Evolutionary conservation across 495 filamentous ascomycete species (phyloP).

Genomic region (Rhypophila decipiens): DNA sequence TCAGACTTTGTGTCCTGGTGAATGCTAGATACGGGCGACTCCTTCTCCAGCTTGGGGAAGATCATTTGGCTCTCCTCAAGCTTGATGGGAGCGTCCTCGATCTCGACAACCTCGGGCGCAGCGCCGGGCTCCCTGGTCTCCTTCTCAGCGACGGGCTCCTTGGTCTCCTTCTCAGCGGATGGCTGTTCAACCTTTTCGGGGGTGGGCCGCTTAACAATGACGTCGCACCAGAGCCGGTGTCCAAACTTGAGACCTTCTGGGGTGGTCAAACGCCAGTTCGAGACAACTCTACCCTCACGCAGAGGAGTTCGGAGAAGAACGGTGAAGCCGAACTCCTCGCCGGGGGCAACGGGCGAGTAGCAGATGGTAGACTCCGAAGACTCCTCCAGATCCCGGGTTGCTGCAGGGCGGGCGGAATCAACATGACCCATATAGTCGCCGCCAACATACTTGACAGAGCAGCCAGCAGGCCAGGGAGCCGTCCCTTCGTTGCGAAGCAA

Average conservation of each 20-base stretch:
- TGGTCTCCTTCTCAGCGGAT: slow-evolving; percentile 1
- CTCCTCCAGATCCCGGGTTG: slow-evolving; percentile 60
- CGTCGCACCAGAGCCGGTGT: slow-evolving; percentile 90
- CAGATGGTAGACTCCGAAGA: slow-evolving; percentile 78
- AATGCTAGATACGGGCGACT: slow-evolving; percentile 76
- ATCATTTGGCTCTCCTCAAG: slow-evolving; percentile 67
- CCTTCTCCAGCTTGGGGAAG: slow-evolving; percentile 94
- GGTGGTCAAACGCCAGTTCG: slow-evolving; percentile 92
- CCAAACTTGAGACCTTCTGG: slow-evolving; percentile 79
- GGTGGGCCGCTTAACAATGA: slow-evolving; percentile 53
- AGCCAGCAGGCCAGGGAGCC: slow-evolving; percentile 75
- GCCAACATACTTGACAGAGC: slow-evolving; percentile 83
- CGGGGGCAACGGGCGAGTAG: slow-evolving; percentile 58
- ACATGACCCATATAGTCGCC: slow-evolving; percentile 94
- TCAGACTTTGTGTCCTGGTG: slow-evolving; percentile 47
- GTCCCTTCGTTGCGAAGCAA: slow-evolving; percentile 80
- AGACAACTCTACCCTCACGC: slow-evolving; percentile 68
- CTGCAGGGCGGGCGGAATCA: slow-evolving; percentile 68
- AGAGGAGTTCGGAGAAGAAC: slow-evolving; percentile 75
- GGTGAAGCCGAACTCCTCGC: slow-evolving; percentile 71
- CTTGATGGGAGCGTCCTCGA: slow-evolving; percentile 11
- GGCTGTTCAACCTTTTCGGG: slow-evolving; percentile 2
- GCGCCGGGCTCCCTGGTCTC: background rate
- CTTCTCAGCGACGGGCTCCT: slow-evolving; percentile 9
- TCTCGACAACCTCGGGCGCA: slow-evolving; percentile 8